Evolutionary conservation across 2,329 filamentous ascomycete genomes (phyloP).

Genomic region (Aspergillus ochraceoroseus): DNA sequence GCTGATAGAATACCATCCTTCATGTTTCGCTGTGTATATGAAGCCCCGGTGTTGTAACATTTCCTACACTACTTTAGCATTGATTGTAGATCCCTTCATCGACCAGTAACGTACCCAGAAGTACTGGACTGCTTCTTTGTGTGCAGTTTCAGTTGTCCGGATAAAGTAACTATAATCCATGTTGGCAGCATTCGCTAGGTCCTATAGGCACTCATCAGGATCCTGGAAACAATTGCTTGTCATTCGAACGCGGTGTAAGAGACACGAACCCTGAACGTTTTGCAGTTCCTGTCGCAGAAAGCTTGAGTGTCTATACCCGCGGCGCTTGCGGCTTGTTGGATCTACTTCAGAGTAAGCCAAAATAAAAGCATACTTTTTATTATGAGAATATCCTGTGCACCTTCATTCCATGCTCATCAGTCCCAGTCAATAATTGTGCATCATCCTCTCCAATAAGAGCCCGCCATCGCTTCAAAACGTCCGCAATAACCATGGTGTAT

Average conservation of each 20-base stretch:
- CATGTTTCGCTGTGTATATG: slow-evolving; percentile 79
- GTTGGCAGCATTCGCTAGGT: slow-evolving; percentile 63
- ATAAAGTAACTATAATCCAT: slow-evolving; percentile 83
- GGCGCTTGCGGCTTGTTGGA: slow-evolving; percentile 75
- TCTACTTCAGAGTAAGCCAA: slow-evolving; percentile 40
- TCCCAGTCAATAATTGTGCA: slow-evolving; percentile 79
- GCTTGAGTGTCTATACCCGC: slow-evolving; percentile 67
- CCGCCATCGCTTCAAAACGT: slow-evolving; percentile 91
- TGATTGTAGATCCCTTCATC: not conserved
- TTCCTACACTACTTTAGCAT: slow-evolving; percentile 39
- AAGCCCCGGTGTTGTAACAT: slow-evolving; percentile 69
- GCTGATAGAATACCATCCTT: slow-evolving; percentile 94
- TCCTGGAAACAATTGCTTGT: too few relatives aligned
- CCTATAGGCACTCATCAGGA: slow-evolving; percentile 30
- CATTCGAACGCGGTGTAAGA: too few relatives aligned
- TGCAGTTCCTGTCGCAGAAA: slow-evolving; percentile 83
- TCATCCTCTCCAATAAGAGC: slow-evolving; percentile 61
- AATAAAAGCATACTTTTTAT: not conserved
- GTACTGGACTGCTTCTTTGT: slow-evolving; percentile 78
- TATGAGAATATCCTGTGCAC: slow-evolving; percentile 32
- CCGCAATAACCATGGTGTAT: slow-evolving; percentile 85
- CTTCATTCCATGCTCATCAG: slow-evolving; percentile 97
- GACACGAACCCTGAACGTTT: slow-evolving; percentile 61
- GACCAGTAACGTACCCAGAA: slow-evolving; percentile 62
- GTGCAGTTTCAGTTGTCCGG: slow-evolving; percentile 78